Base-by-base conservation (phyloP, 108 stramenopile species). In the Fistulifera pelliculosa region DNA sequence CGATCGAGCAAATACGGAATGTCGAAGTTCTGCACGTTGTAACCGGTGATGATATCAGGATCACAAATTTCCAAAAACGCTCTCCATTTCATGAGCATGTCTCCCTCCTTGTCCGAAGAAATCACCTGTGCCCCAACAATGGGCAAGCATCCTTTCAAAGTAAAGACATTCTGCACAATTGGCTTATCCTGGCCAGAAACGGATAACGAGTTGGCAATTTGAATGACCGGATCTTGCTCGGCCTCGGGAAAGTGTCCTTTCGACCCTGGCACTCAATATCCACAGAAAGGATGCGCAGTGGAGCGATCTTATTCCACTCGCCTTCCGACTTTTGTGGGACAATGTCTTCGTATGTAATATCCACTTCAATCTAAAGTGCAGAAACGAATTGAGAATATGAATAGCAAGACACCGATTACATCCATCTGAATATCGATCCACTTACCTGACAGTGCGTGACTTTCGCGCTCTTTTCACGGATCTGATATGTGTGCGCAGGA, bases 201-300 rank as follows among this genome's bases (percentile, higher is more conserved):
- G 27, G 77, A 80, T 16, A 99, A 63, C 23, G 65, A 73, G 66
- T 94, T 95, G n/a, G 99, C 96, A 72, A 99, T 98, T 69, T 99
- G 99, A 74, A 99, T 99, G 41, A 99, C 99, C 22, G 99, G 97
- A 77, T 99, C 99, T 39, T 93, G 73, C 47, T 98, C 93, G 2
- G 99, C 94, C 63, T 99, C 95, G 16, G 95, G 94, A 50, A 97
- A 97, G 76, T 90, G 66, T 24, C 95, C 71, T 97, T 97, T 18
- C 99, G 75, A 22, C 97, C 97, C 63, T 90, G 82, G 65, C 99
- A 99, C 62, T 99, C 99, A 68, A 99, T 99, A 74, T 99, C 99
- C 16, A 95, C 80, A 12, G 87, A 88, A 18, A 99, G 77, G 48
- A 96, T 80, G 23, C 99, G 96, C 35, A 99, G 68, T 1, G 97